phyloP scores from a whole-genome alignment of 371 early-diverging fungal genomes.

The Lichtheimia hyalospora region DNA sequence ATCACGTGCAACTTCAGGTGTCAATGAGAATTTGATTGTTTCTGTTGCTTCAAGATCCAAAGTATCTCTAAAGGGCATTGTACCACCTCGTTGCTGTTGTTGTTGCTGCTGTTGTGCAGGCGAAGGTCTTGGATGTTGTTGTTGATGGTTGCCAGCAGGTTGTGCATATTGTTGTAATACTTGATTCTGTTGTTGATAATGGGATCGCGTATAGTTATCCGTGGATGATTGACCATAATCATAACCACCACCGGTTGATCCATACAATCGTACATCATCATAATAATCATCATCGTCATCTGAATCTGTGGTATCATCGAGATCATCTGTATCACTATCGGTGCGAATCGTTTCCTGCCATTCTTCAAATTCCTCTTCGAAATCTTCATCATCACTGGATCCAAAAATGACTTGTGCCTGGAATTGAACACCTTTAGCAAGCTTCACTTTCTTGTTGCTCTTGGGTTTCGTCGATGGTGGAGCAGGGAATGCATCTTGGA shows the following conservation, averaged over 20 bases:
- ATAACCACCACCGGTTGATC: neutral
- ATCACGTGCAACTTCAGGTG: slow-evolving; percentile 44
- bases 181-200: slow-evolving; percentile 9
- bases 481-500: slow-evolving; percentile 45
- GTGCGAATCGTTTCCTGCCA: slow-evolving; percentile 45
- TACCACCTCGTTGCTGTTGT: slow-evolving; percentile 6
- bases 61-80: slow-evolving; percentile 12
- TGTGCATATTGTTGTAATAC: slow-evolving; percentile 5
- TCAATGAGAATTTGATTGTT: slow-evolving; percentile 49
- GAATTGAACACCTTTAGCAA: slow-evolving; percentile 48
- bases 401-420: slow-evolving; percentile 51
- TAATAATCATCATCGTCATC: slow-evolving; percentile 32
- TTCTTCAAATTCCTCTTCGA: slow-evolving; percentile 46
- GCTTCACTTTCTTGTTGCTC: slow-evolving; percentile 33
- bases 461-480: slow-evolving; percentile 43
- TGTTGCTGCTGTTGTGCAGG: slow-evolving; percentile 9
- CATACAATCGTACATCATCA: slow-evolving; percentile 14
- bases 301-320: slow-evolving; percentile 22
- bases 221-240: slow-evolving; percentile 6
- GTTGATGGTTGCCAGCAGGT: neutral
- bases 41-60: slow-evolving; percentile 32
- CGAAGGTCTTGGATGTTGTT: neutral
- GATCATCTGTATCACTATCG: slow-evolving; percentile 20
- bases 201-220: slow-evolving; percentile 6
- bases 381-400: slow-evolving; percentile 56